A percentile compares a stretch with the other conserved stretches of the same genome.
Conservation (phyloP, 2,329 filamentous ascomycete species). For the Colletotrichum lini region DNA sequence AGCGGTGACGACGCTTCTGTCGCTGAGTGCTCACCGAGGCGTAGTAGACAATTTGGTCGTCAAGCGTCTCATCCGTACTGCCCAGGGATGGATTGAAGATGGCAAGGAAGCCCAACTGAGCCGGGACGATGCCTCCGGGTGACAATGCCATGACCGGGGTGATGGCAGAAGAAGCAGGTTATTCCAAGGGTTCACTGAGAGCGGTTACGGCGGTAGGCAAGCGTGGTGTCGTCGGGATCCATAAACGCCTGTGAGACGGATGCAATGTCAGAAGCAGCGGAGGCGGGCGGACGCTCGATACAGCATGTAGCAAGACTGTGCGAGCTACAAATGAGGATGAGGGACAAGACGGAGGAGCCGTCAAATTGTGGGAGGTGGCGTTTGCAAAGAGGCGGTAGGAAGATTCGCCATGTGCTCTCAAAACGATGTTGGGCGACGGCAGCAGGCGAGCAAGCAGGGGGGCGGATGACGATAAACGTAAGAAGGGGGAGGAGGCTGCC, state of each 20-base stretch:
- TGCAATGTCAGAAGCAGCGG: neutral
- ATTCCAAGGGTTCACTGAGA: constrained; percentile 11
- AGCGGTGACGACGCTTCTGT: constrained; percentile 58
- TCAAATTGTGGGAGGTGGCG: neutral
- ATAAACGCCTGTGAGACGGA: neutral
- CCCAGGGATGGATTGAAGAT: constrained; percentile 94
- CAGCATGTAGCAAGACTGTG: constrained; percentile 2
- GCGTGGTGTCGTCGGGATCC: constrained; percentile 9
- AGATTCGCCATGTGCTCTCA: constrained; percentile 13
- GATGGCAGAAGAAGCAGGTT: neutral
- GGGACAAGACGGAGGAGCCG: neutral
- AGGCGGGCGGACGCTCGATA: neutral
- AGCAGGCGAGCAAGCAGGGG: constrained; percentile 1
- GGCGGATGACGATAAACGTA: neutral
- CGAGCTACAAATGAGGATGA: neutral
- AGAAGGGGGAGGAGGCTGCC: constrained; percentile 9
- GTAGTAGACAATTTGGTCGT: constrained; percentile 94
- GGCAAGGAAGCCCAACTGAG: constrained; percentile 89
- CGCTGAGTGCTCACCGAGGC: constrained; percentile 71
- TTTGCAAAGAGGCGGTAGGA: neutral
- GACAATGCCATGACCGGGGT: constrained; percentile 37
- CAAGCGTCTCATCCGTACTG: constrained; percentile 69
- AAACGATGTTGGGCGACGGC: constrained; percentile 1
- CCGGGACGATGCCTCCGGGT: constrained; percentile 70
- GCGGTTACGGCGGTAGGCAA: neutral